phyloP scores from a whole-genome alignment of 2,329 filamentous ascomycete genomes.

The Cercospora citrullina region DNA sequence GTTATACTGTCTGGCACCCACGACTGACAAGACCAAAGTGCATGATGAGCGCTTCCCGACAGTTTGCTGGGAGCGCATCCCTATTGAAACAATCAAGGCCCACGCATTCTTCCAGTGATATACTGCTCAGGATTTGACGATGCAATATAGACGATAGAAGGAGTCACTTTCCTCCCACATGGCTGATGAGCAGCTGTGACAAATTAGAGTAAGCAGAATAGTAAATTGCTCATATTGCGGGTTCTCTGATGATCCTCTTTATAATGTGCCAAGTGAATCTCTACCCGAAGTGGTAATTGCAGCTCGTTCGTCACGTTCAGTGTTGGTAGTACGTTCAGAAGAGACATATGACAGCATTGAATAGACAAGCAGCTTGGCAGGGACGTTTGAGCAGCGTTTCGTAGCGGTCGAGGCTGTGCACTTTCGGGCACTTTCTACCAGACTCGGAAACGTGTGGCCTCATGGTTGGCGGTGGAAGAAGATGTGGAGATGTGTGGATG shows the following conservation, averaged over 20 bases:
- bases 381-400: background rate
- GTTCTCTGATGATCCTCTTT: no score
- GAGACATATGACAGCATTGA: background rate
- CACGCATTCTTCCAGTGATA: slow-evolving; percentile 29
- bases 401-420: background rate
- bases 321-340: background rate
- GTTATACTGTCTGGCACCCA: slow-evolving; percentile 48
- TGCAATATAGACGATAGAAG: background rate
- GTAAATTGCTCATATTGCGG: no score
- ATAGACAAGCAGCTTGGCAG: background rate
- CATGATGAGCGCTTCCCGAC: slow-evolving; percentile 40
- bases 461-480: background rate
- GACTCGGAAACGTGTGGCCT: background rate
- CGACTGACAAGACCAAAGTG: slow-evolving; percentile 24
- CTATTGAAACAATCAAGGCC: slow-evolving; percentile 23
- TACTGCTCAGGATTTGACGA: background rate
- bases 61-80: slow-evolving; percentile 30
- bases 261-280: background rate
- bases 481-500: background rate
- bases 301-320: background rate
- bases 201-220: background rate
- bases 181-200: background rate
- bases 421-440: background rate
- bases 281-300: background rate
- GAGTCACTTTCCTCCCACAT: background rate